phyloP scores from a whole-genome alignment of 1,284 basidiomycete species.

The Malassezia furfur region DNA sequence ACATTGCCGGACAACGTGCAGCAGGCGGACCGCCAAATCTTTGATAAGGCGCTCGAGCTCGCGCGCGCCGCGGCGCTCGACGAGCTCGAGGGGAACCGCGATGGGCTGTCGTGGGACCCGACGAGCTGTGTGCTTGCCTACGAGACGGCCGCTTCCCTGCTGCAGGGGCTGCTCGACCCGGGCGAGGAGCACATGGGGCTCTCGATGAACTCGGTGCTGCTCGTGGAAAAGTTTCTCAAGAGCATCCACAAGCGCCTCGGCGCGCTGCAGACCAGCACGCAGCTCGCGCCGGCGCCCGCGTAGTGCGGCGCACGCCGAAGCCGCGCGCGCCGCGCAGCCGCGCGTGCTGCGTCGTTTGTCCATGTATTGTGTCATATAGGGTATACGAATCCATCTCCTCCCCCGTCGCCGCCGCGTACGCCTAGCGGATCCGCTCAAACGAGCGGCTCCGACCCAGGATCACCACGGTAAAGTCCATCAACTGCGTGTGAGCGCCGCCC shows the following conservation, averaged over 20 bases:
- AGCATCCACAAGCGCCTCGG: constrained; percentile 37
- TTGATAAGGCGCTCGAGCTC: constrained; percentile 55
- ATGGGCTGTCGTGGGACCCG: constrained; percentile 54
- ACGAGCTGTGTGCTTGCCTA: constrained; percentile 78
- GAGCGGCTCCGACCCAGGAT: constrained; percentile 41
- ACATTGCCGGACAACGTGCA: constrained; percentile 51
- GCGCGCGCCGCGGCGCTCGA: constrained; percentile 83
- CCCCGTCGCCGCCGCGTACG: too few species aligned
- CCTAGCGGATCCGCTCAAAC: constrained; percentile 42
- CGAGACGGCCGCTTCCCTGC: constrained; percentile 83
- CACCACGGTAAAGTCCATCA: constrained; percentile 44
- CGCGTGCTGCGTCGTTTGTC: too few species aligned
- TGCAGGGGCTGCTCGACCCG: constrained; percentile 83
- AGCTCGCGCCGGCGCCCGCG: too few species aligned
- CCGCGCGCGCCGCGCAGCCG: too few species aligned
- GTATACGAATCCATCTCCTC: background rate
- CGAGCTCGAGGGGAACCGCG: constrained; percentile 59
- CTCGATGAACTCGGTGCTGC: constrained; percentile 29
- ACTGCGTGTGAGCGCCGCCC: constrained; percentile 10
- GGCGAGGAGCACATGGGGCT: constrained; percentile 59
- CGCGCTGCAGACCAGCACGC: constrained; percentile 18
- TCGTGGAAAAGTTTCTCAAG: constrained; percentile 41
- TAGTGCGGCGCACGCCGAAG: too few species aligned
- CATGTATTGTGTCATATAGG: background rate
- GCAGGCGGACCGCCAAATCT: constrained; percentile 53